These are phyloP conservation scores for Acer yangbiense DNA, from an alignment of 345 rosid species.

Conservation along the genomic window DNA sequence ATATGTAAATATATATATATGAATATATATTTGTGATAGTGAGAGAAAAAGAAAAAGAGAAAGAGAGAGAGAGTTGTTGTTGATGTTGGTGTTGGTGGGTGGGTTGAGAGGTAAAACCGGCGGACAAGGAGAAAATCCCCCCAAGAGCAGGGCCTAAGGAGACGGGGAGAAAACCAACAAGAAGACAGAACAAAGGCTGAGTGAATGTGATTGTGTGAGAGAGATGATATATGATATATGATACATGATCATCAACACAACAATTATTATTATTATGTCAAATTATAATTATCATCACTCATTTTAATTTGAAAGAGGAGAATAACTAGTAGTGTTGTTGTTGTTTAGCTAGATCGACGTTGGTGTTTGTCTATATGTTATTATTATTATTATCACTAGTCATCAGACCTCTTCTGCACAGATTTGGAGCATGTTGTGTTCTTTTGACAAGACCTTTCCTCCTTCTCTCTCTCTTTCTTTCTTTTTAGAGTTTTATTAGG, in stretches of 20 bases:
- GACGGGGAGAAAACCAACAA: slow-evolving; percentile 57
- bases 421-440: slow-evolving; percentile 46
- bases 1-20: no score
- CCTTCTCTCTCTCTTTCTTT: slow-evolving; percentile 9
- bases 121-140: slow-evolving; percentile 52
- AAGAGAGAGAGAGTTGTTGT: neutral
- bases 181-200: slow-evolving; percentile 33
- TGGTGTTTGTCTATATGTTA: slow-evolving; percentile 20
- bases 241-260: neutral
- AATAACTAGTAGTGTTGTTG: neutral
- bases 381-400: slow-evolving; percentile 17
- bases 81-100: slow-evolving; percentile 5
- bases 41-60: neutral
- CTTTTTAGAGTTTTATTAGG: slow-evolving; percentile 5
- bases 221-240: slow-evolving; percentile 29
- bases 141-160: slow-evolving; percentile 84
- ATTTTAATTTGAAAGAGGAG: neutral
- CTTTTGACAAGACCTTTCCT: slow-evolving; percentile 50
- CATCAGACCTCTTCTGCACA: slow-evolving; percentile 16
- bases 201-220: slow-evolving; percentile 39
- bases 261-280: neutral
- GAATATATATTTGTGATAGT: slow-evolving; percentile 3
- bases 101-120: slow-evolving; percentile 12
- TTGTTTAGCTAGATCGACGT: neutral
- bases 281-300: no score